Evolutionary conservation across 1,284 basidiomycete genomes (phyloP).

Genomic region (Puccinia coronata): DNA sequence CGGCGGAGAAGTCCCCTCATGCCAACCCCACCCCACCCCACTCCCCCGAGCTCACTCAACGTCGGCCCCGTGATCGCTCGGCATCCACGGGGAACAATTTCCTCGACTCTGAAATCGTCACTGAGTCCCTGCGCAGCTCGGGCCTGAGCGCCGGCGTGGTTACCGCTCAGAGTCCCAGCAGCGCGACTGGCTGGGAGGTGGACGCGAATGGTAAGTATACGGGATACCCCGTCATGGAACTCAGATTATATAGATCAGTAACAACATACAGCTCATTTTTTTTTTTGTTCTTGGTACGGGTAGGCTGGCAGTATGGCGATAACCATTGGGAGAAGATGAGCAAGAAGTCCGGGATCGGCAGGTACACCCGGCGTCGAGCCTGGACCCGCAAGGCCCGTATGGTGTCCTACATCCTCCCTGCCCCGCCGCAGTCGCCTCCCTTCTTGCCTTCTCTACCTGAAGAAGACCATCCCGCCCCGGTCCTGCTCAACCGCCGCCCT

Average conservation of each 20-base stretch:
- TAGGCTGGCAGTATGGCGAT: conserved; percentile 59
- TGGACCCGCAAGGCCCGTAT: conserved; percentile 57
- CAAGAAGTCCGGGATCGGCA: conserved; percentile 56
- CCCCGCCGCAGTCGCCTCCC: not conserved
- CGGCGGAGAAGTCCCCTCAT: no score
- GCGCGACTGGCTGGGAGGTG: conserved; percentile 53
- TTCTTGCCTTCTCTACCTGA: not conserved
- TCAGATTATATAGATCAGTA: no score
- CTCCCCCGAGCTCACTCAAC: not conserved
- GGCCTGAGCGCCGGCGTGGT: not conserved
- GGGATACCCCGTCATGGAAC: not conserved
- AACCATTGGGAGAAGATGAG: conserved; percentile 59
- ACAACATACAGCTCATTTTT: not conserved
- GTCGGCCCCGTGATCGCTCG: not conserved
- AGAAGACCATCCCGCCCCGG: not conserved
- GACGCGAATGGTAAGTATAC: conserved; percentile 54
- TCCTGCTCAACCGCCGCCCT: not conserved
- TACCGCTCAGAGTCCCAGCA: not conserved
- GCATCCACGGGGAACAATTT: not conserved
- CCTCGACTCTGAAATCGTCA: conserved; percentile 18
- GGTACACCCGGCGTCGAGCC: conserved; percentile 58
- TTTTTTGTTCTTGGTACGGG: not conserved
- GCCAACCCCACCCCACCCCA: not conserved
- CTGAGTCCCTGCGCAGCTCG: not conserved
- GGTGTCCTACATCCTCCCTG: not conserved